phyloP scores from a whole-genome alignment of 2,329 filamentous ascomycete species.

The Xylariomycetidae sp. region DNA sequence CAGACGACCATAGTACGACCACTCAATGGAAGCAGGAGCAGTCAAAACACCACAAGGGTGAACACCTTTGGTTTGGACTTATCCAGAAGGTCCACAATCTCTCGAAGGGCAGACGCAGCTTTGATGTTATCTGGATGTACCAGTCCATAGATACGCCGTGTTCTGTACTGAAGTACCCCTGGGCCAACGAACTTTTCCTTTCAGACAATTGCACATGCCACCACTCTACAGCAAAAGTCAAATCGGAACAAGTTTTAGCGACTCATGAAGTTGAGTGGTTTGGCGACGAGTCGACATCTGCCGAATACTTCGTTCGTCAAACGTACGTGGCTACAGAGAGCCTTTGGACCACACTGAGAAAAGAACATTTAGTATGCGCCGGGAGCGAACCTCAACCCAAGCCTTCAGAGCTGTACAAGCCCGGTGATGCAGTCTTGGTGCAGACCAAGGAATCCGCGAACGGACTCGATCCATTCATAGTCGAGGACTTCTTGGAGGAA shows the following conservation, averaged over 20 bases:
- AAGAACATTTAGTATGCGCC: conserved; percentile 52
- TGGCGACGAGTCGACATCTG: conserved; percentile 36
- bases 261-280: conserved; percentile 56
- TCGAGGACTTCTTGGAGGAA: conserved; percentile 35
- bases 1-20: conserved; percentile 38
- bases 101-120: conserved; percentile 31
- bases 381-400: conserved; percentile 22
- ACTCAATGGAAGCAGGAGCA: conserved; percentile 51
- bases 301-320: conserved; percentile 63
- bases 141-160: conserved; percentile 65
- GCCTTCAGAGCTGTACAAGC: conserved; percentile 26
- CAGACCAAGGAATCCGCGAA: conserved; percentile 18
- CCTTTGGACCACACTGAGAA: conserved; percentile 54
- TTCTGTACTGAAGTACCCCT: conserved; percentile 60
- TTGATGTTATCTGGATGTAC: conserved; percentile 72
- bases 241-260: conserved; percentile 48
- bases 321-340: conserved; percentile 56
- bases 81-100: conserved; percentile 50
- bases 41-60: conserved; percentile 34
- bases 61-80: conserved; percentile 63
- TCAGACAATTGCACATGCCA: conserved; percentile 70
- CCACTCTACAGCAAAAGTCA: conserved; percentile 32
- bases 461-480: conserved; percentile 54
- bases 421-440: conserved; percentile 57
- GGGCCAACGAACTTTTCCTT: conserved; percentile 67